These are phyloP conservation scores for Fonsecaea monophora DNA, from an alignment of 2,329 filamentous ascomycete species.

Conservation along the genomic window DNA sequence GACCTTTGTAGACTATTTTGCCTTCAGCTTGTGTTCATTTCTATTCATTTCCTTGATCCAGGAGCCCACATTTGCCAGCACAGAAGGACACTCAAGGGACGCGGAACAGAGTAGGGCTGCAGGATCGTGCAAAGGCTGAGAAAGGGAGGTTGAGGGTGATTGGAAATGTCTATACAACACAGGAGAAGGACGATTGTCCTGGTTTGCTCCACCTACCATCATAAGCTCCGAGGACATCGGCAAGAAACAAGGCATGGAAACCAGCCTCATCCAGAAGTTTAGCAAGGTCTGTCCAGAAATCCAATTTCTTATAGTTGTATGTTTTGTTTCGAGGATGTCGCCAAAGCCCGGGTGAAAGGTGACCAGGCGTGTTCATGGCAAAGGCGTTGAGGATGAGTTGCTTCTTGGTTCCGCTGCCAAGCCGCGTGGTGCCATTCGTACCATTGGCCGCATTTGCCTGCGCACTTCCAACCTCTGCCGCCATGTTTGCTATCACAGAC, in stretches of 20 bases:
- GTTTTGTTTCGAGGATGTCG: conserved; percentile 48
- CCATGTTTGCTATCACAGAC: conserved; percentile 1
- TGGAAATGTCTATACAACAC: not conserved
- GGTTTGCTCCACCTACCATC: conserved; percentile 21
- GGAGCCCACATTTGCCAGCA: not conserved
- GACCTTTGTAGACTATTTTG: conserved; percentile 49
- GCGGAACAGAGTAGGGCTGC: too few species aligned
- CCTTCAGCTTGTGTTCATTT: conserved; percentile 14
- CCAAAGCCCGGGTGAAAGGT: conserved; percentile 54
- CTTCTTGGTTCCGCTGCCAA: conserved; percentile 20
- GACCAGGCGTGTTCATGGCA: conserved; percentile 56
- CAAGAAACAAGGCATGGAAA: conserved; percentile 60
- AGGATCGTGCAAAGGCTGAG: too few species aligned
- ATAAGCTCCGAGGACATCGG: conserved; percentile 51
- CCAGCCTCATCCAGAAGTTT: conserved; percentile 57
- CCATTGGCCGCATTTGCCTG: not conserved
- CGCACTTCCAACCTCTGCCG: conserved; percentile 5
- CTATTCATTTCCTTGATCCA: not conserved
- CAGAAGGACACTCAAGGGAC: too few species aligned
- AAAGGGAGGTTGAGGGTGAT: not conserved
- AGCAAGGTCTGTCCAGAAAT: conserved; percentile 57
- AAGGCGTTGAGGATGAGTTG: conserved; percentile 57
- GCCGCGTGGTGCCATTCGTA: conserved; percentile 9
- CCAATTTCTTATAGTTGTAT: conserved; percentile 50
- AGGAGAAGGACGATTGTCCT: not conserved